These are phyloP conservation scores for Talaromyces sp. DNA, from an alignment of 2,329 filamentous ascomycete species.

Conservation along the genomic window DNA sequence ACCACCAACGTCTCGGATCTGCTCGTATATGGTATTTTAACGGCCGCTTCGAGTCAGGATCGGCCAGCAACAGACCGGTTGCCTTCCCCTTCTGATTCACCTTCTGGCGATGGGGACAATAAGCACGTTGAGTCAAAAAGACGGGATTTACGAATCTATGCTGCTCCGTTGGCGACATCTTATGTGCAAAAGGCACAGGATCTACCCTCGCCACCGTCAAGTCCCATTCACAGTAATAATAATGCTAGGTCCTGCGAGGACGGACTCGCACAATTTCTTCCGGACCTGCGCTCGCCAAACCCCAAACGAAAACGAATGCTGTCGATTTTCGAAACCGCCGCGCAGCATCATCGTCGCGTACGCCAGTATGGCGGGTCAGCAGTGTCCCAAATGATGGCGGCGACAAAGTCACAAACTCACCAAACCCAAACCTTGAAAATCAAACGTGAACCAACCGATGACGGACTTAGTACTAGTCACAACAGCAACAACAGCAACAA, in stretches of 20 bases:
- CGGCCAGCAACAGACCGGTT: constrained; percentile 20
- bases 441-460: constrained; percentile 31
- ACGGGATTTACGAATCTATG: constrained; percentile 32
- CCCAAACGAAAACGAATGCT: constrained; percentile 39
- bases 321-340: constrained; percentile 35
- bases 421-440: constrained; percentile 23
- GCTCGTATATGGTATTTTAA: constrained; percentile 34
- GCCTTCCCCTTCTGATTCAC: constrained; percentile 31
- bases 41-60: constrained; percentile 14
- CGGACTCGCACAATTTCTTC: constrained; percentile 30
- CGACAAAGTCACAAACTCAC: constrained; percentile 17
- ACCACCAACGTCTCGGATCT: constrained; percentile 26
- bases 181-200: constrained; percentile 29
- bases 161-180: constrained; percentile 27
- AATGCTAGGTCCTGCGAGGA: neutral
- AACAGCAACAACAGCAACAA: constrained; percentile 10
- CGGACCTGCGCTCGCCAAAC: constrained; percentile 32
- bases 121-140: constrained; percentile 13
- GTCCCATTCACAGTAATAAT: constrained; percentile 6
- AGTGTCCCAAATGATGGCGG: constrained; percentile 35
- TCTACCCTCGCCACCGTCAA: constrained; percentile 28
- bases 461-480: neutral
- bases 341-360: constrained; percentile 35
- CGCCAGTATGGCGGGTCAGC: constrained; percentile 34
- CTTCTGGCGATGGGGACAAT: constrained; percentile 19